Conservation (phyloP, 495 filamentous ascomycete species). For the Filosporella fistucella region DNA sequence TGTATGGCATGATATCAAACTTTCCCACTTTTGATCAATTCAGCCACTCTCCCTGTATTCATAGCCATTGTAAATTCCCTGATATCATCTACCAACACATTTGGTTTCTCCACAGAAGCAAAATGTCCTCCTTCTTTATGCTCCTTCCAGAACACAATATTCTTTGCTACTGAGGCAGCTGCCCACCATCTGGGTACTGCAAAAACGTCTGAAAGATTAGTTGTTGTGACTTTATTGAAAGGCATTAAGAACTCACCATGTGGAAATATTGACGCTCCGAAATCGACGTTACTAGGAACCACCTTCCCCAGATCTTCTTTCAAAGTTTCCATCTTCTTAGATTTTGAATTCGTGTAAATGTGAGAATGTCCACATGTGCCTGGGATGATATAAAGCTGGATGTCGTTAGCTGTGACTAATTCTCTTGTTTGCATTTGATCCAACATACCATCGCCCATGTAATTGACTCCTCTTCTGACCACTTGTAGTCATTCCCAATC, state of each 20-base stretch:
- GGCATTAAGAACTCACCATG: neutral
- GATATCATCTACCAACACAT: conserved; percentile 49
- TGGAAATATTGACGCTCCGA: conserved; percentile 19
- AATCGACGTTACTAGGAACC: conserved; percentile 8
- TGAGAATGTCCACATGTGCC: conserved; percentile 11
- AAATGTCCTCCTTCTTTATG: conserved; percentile 60
- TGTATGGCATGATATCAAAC: neutral
- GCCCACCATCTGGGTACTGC: conserved; percentile 17
- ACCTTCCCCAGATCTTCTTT: neutral
- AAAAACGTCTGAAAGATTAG: conserved; percentile 11
- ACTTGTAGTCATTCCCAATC: conserved; percentile 56
- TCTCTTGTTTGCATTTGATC: neutral
- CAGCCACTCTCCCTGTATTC: conserved; percentile 1
- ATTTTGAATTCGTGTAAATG: conserved; percentile 19
- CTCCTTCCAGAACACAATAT: conserved; percentile 48
- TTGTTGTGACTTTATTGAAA: neutral
- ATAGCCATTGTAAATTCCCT: conserved; percentile 32
- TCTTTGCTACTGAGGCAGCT: conserved; percentile 25
- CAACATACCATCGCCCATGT: conserved; percentile 47
- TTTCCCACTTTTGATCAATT: conserved; percentile 13
- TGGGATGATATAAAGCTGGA: conserved; percentile 14
- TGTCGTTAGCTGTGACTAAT: neutral
- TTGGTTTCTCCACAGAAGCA: conserved; percentile 52
- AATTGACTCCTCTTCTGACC: conserved; percentile 61
- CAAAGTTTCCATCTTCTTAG: neutral